These are phyloP conservation scores for Stenogyne calaminthoides DNA, from an alignment of 305 asterid species.

Conservation along the genomic window DNA sequence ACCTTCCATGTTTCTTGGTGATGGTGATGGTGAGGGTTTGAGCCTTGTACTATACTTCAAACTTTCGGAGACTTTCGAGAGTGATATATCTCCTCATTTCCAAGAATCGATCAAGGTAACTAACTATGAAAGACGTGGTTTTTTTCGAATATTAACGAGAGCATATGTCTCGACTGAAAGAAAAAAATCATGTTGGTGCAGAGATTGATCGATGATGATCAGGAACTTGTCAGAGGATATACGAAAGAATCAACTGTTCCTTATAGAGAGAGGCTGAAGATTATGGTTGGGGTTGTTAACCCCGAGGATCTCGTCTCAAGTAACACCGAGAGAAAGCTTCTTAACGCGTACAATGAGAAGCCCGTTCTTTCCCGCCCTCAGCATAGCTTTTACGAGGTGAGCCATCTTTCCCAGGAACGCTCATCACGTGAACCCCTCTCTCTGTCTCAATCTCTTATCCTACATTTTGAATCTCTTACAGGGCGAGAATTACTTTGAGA, in stretches of 20 bases:
- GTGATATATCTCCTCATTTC: constrained; percentile 48
- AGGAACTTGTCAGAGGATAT: constrained; percentile 49
- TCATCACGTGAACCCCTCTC: not conserved
- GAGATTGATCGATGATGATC: constrained; percentile 48
- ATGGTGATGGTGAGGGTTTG: constrained; percentile 58
- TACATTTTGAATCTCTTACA: constrained; percentile 7
- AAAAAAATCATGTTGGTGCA: constrained; percentile 21
- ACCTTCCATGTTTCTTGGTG: constrained; percentile 58
- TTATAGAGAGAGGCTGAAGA: constrained; percentile 54
- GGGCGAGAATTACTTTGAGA: constrained; percentile 59
- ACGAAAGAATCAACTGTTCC: constrained; percentile 40
- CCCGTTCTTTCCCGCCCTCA: constrained; percentile 70
- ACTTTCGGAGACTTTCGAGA: constrained; percentile 46
- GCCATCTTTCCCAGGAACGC: not conserved
- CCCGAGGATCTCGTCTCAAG: constrained; percentile 52
- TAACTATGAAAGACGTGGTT: not conserved
- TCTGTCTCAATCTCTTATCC: not conserved
- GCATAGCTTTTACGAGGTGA: constrained; percentile 48
- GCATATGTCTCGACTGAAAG: not conserved
- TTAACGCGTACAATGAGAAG: constrained; percentile 55
- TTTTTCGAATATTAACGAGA: not conserved
- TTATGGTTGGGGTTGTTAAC: constrained; percentile 60
- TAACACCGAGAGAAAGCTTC: constrained; percentile 54
- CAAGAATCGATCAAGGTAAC: constrained; percentile 49
- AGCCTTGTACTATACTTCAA: constrained; percentile 55